A percentile compares a stretch with the other conserved stretches of the same genome.
phyloP scores from a whole-genome alignment of 306 rosid species.

The Vachellia pachyceras region DNA sequence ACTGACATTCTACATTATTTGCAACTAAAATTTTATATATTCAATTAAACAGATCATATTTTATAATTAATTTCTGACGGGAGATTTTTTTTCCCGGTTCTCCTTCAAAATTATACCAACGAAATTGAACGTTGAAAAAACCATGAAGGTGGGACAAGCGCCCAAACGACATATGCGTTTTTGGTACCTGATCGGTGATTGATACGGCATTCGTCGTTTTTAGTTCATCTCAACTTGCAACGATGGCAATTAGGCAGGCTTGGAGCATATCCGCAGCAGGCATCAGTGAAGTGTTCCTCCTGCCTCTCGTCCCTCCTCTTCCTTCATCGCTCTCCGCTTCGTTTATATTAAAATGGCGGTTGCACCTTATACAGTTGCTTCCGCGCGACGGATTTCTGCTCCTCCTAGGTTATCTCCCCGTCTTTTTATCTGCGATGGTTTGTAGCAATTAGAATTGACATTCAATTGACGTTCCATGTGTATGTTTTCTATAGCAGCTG shows the following conservation, averaged over 20 bases:
- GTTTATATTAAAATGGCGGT: conserved; percentile 55
- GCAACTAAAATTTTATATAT: too few relatives aligned
- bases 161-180: background rate
- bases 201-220: too few relatives aligned
- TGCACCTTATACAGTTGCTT: conserved; percentile 54
- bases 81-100: too few relatives aligned
- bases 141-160: background rate
- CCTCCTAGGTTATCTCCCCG: conserved; percentile 60
- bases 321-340: conserved; percentile 12
- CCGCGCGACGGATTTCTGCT: conserved; percentile 49
- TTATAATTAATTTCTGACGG: too few relatives aligned
- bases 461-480: background rate
- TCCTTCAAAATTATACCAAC: too few relatives aligned
- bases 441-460: background rate
- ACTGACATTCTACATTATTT: too few relatives aligned
- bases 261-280: background rate
- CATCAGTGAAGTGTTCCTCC: background rate
- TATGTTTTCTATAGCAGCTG: conserved; percentile 48
- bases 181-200: background rate
- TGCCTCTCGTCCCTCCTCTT: background rate
- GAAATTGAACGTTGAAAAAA: background rate
- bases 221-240: background rate
- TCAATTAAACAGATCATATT: too few relatives aligned
- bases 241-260: background rate
- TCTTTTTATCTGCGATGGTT: background rate